These are phyloP conservation scores for Wickerhamomyces sydowiorum DNA, from an alignment of 805 yeast species.

Conservation along the genomic window DNA sequence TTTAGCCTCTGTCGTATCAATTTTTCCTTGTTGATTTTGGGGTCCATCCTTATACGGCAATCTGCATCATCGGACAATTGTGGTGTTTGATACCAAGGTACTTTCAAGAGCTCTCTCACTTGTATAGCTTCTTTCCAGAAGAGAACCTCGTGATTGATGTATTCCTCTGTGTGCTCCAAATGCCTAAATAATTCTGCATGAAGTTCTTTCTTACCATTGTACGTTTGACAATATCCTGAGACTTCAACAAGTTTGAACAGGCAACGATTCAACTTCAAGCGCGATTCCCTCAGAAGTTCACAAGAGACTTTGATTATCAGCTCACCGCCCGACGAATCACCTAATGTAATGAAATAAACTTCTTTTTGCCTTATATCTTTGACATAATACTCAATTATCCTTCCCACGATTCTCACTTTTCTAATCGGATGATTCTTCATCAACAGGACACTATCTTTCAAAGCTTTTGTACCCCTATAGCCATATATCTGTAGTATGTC, in stretches of 20 bases:
- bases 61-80: conserved; percentile 8
- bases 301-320: conserved; percentile 24
- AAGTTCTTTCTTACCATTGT: conserved; percentile 23
- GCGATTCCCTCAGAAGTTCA: conserved; percentile 15
- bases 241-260: conserved; percentile 23
- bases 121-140: conserved; percentile 31
- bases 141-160: conserved; percentile 24
- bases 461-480: conserved; percentile 14
- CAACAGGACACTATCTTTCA: conserved; percentile 22
- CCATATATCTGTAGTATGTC: conserved; percentile 22
- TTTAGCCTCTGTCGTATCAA: conserved; percentile 1
- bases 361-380: conserved; percentile 11
- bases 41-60: conserved; percentile 1
- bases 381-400: conserved; percentile 25
- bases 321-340: conserved; percentile 25
- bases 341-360: conserved; percentile 22
- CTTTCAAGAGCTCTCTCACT: conserved; percentile 17
- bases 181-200: conserved; percentile 23
- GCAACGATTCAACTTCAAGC: conserved; percentile 16
- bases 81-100: conserved; percentile 29
- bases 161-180: conserved; percentile 4
- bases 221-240: conserved; percentile 19
- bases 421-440: conserved; percentile 38
- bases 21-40: conserved; percentile 3
- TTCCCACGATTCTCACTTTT: conserved; percentile 30